Conservation (phyloP, 2,329 filamentous ascomycete species). For the Thermothelomyces thermophilus region DNA sequence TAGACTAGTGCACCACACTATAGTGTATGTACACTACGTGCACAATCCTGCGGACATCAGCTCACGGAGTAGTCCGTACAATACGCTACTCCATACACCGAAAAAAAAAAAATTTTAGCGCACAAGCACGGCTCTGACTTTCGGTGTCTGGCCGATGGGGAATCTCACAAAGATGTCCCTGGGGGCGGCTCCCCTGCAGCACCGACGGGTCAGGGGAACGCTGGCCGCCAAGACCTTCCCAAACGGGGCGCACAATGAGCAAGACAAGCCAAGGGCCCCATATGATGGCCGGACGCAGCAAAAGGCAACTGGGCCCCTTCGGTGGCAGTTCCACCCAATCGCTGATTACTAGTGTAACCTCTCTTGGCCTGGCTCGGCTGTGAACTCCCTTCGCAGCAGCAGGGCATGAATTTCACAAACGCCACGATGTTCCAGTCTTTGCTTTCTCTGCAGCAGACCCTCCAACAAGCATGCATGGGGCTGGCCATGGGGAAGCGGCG, state of each 20-base stretch:
- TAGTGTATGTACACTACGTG: no score
- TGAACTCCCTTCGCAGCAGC: background rate
- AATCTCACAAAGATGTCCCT: background rate
- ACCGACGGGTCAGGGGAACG: background rate
- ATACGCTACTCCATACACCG: no score
- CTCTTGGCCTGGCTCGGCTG: background rate
- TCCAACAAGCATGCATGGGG: background rate
- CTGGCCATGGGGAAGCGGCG: background rate
- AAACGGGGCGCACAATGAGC: conserved; percentile 5
- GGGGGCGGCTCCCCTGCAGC: background rate
- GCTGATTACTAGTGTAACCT: background rate
- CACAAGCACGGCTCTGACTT: no score
- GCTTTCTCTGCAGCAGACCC: background rate
- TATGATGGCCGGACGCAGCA: conserved; percentile 1
- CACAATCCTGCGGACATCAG: no score
- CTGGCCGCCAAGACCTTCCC: conserved; percentile 8
- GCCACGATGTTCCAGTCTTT: background rate
- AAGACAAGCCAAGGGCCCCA: background rate
- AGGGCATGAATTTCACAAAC: background rate
- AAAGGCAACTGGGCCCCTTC: background rate
- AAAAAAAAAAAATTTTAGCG: no score
- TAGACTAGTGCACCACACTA: no score
- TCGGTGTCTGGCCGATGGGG: background rate
- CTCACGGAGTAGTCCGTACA: no score
- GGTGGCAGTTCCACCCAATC: conserved; percentile 2